These are phyloP conservation scores for Pythium graminicola DNA, from an alignment of 352 stramenopile genomes.

Conservation along the genomic window DNA sequence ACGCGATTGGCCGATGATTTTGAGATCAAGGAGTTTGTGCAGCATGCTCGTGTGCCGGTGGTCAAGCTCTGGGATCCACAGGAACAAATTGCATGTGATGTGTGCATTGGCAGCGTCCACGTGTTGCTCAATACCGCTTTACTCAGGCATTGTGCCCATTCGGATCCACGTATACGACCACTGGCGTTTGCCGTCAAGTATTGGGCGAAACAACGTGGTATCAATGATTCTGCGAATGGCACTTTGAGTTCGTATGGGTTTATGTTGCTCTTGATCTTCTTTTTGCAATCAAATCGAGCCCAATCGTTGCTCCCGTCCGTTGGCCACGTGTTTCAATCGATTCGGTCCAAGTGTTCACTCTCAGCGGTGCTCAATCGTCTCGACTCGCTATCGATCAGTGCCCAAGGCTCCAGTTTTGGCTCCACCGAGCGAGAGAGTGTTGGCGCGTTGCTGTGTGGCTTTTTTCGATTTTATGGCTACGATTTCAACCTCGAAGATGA, in stretches of 20 bases:
- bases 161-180: slow-evolving; percentile 77
- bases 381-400: slow-evolving; percentile 47
- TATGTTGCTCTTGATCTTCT: slow-evolving; percentile 96
- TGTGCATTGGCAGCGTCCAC: slow-evolving; percentile 68
- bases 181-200: slow-evolving; percentile 97
- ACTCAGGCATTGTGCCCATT: slow-evolving; percentile 61
- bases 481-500: slow-evolving; percentile 94
- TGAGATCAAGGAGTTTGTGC: slow-evolving; percentile 63
- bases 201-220: slow-evolving; percentile 94
- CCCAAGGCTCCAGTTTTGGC: slow-evolving; percentile 45
- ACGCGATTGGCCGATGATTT: slow-evolving; percentile 37
- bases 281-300: slow-evolving; percentile 82
- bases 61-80: slow-evolving; percentile 68
- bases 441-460: slow-evolving; percentile 89
- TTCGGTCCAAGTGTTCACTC: slow-evolving; percentile 90
- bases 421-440: slow-evolving; percentile 77
- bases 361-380: slow-evolving; percentile 67
- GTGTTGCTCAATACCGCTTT: slow-evolving; percentile 74
- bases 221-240: slow-evolving; percentile 96
- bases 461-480: slow-evolving; percentile 96
- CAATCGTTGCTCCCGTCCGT: slow-evolving; percentile 47
- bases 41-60: slow-evolving; percentile 64
- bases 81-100: slow-evolving; percentile 50
- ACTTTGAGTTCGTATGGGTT: slow-evolving; percentile 98
- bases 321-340: slow-evolving; percentile 37